Percentiles rank a stretch among this genome's conserved stretches.
These are phyloP conservation scores for Trichoderma sp. DNA, from an alignment of 2,329 filamentous ascomycete species.

Conservation along the genomic window DNA sequence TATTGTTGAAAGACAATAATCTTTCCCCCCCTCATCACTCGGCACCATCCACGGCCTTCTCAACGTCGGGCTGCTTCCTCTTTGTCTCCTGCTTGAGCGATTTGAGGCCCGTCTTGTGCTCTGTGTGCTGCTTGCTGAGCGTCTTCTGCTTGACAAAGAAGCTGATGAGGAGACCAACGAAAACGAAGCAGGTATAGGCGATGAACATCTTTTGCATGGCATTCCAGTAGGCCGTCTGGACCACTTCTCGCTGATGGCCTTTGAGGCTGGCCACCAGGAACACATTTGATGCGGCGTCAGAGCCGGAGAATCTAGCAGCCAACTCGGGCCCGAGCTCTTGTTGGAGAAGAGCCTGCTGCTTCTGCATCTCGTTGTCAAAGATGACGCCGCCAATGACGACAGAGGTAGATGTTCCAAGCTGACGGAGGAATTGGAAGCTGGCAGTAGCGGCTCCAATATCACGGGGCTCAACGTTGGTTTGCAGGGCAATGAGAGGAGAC, in stretches of 20 bases:
- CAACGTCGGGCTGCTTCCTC: conserved; percentile 23
- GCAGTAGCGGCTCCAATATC: conserved; percentile 68
- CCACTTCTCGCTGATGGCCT: conserved; percentile 41
- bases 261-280: conserved; percentile 53
- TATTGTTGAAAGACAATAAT: neutral
- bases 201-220: conserved; percentile 56
- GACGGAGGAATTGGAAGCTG: conserved; percentile 65
- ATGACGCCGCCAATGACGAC: conserved; percentile 74
- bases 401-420: conserved; percentile 64
- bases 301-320: conserved; percentile 54
- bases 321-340: conserved; percentile 48
- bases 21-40: neutral
- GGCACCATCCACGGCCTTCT: conserved; percentile 9
- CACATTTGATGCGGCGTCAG: conserved; percentile 59
- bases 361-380: conserved; percentile 71
- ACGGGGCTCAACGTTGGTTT: conserved; percentile 56
- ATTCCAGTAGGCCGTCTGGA: conserved; percentile 46
- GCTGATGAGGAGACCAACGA: conserved; percentile 45
- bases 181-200: conserved; percentile 51
- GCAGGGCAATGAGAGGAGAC: conserved; percentile 63
- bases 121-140: conserved; percentile 54
- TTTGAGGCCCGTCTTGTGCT: conserved; percentile 57
- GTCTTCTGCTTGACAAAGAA: conserved; percentile 47
- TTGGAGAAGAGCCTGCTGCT: conserved; percentile 47
- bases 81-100: conserved; percentile 34